Percentiles rank a stretch among this genome's conserved stretches.
phyloP scores from a whole-genome alignment of 495 filamentous ascomycete genomes.

The Parathielavia appendiculata region DNA sequence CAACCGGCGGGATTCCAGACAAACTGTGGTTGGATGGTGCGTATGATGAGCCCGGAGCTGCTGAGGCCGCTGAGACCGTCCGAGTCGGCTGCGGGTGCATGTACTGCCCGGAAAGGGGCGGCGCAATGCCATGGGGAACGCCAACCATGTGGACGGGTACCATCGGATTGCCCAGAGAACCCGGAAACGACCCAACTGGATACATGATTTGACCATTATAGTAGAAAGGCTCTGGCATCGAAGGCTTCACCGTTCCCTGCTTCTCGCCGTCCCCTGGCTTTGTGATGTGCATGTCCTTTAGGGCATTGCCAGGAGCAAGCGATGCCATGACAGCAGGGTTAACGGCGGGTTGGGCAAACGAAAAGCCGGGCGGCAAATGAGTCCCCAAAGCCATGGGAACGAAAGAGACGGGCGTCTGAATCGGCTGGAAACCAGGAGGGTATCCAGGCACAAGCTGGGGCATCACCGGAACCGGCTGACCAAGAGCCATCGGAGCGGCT shows the following conservation, averaged over 20 bases:
- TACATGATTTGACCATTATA: slow-evolving; percentile 48
- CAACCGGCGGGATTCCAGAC: slow-evolving; percentile 10
- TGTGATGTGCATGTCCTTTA: slow-evolving; percentile 28
- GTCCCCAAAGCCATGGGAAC: slow-evolving; percentile 32
- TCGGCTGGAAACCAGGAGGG: slow-evolving; percentile 27
- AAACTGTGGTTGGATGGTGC: slow-evolving; percentile 6
- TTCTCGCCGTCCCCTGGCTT: slow-evolving; percentile 31
- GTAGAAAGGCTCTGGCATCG: slow-evolving; percentile 45
- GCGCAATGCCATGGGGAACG: slow-evolving; percentile 19
- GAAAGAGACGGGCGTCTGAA: slow-evolving; percentile 27
- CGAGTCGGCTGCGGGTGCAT: slow-evolving; percentile 22
- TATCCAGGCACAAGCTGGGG: slow-evolving; percentile 27
- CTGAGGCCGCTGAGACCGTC: slow-evolving; percentile 8
- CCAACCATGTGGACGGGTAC: slow-evolving; percentile 26
- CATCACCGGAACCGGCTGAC: slow-evolving; percentile 21
- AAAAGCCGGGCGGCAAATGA: slow-evolving; percentile 23
- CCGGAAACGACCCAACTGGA: slow-evolving; percentile 30
- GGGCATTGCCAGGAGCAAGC: slow-evolving; percentile 3
- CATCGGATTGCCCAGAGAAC: slow-evolving; percentile 17
- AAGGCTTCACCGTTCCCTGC: slow-evolving; percentile 37
- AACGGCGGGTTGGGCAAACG: slow-evolving; percentile 20
- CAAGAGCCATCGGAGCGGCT: slow-evolving; percentile 14
- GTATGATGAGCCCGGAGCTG: slow-evolving; percentile 18
- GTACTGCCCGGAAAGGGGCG: slow-evolving; percentile 16
- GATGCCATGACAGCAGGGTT: slow-evolving; percentile 13